These are phyloP conservation scores for Erythrobasidium yunnanense DNA, from an alignment of 768 basidiomycete genomes.

Conservation along the genomic window DNA sequence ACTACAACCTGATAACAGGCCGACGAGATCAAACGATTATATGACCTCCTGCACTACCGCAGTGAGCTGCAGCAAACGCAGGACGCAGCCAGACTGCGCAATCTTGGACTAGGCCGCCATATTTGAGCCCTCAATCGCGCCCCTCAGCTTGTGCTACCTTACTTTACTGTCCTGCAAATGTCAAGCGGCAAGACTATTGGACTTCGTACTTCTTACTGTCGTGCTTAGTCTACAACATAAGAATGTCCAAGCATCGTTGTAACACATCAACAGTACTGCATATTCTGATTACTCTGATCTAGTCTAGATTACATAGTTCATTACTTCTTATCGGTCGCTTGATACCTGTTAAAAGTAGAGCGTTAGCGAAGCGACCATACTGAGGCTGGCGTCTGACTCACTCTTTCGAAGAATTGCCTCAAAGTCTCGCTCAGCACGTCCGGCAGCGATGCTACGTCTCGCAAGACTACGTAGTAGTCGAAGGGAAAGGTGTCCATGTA, in stretches of 20 bases:
- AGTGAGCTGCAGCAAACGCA: conserved; percentile 1
- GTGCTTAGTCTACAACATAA: no score
- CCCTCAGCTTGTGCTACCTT: conserved; percentile 4
- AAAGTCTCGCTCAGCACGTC: conserved; percentile 77
- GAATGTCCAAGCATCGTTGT: no score
- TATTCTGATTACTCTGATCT: no score
- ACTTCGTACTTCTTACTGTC: no score
- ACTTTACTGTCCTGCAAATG: no score
- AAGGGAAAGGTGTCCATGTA: conserved; percentile 97
- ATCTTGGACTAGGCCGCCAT: background rate
- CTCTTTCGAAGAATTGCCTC: conserved; percentile 54
- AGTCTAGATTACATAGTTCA: no score
- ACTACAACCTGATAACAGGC: conserved; percentile 46
- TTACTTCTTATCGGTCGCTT: background rate
- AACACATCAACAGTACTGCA: no score
- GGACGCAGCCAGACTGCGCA: background rate
- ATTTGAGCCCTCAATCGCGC: background rate
- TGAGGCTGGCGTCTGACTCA: conserved; percentile 21
- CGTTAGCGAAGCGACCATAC: background rate
- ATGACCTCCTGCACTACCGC: conserved; percentile 58
- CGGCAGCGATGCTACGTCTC: conserved; percentile 80
- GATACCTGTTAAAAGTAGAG: background rate
- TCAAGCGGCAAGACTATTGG: no score
- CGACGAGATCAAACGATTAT: conserved; percentile 84
- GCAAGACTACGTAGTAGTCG: conserved; percentile 88